Base-by-base conservation (phyloP, 2,329 filamentous ascomycete species). In the Bimuria novae-zelandiae region DNA sequence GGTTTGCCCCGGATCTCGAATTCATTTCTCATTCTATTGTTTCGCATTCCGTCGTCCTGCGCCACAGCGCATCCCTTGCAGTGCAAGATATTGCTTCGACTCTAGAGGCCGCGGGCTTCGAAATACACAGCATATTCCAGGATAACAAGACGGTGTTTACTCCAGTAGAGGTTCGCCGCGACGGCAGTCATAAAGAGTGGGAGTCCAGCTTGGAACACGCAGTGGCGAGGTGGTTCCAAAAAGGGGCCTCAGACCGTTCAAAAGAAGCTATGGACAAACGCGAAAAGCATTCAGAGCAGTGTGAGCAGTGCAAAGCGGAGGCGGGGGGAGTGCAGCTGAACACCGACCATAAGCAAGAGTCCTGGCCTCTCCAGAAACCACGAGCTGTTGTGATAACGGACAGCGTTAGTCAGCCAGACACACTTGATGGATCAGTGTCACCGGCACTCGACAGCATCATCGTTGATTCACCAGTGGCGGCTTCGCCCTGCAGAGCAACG, bases 1-100 rank as follows among this genome's bases (percentile, higher is more conserved):
- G 63, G 6, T 71, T 82, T 69, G 53, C 79, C 65, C 75, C 82
- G 68, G 65, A 76, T 77, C 76, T 77, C 66, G 59, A 69, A 49
- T 85, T 83, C 75, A 82, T 90, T 25, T 87, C 86, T 57, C 83
- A 87, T 54, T 90, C 89, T 59, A 83, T 90, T 55, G 82, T 90
- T 63, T 87, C 86, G 33, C 89, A 88, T 43, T 84, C 84, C 55
- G 84, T 90, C 60, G 85, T 84, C 27, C 77, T 88, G 57, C 77
- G 80, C 61, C 85, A 88, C 71, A 65, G 62, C 40, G 63, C 77
- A 54, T 71, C 72, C 52, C 66, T 76, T 40, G 62, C 77, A 19
- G 59, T 79, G 25, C 67, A 76, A 2, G 70, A 74, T 25, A 77
- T 79, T 29, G 60, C 65, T 7, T 61, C 64, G 39, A 76, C 80